These are phyloP conservation scores for Bipolaris victoriae DNA, from an alignment of 2,329 filamentous ascomycete species.

Conservation along the genomic window DNA sequence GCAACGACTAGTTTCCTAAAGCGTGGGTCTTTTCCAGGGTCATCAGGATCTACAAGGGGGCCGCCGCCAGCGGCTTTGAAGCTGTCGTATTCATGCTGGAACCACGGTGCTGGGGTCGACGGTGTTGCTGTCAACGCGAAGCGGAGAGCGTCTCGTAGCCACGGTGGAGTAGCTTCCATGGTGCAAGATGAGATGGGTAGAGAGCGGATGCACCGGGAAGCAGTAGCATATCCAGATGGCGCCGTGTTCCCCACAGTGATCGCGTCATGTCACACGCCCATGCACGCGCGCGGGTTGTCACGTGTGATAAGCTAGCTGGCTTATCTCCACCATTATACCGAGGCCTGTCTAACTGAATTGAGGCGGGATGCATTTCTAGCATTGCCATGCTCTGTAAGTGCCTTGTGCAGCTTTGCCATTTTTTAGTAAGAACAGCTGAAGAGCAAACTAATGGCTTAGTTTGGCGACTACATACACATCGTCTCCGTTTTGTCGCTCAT, in stretches of 20 bases:
- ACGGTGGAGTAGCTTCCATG: constrained; percentile 19
- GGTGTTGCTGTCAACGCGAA: constrained; percentile 35
- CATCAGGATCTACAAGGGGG: constrained; percentile 32
- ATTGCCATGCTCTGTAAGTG: neutral
- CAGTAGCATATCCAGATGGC: constrained; percentile 17
- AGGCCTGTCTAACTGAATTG: constrained; percentile 18
- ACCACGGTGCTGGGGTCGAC: constrained; percentile 28
- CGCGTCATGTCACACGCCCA: constrained; percentile 17
- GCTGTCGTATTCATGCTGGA: constrained; percentile 7
- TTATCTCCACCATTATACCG: neutral
- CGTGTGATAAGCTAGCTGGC: constrained; percentile 20
- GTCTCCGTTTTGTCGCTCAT: constrained; percentile 50
- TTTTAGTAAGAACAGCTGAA: neutral
- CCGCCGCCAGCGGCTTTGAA: constrained; percentile 14
- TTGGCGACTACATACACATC: neutral
- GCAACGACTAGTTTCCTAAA: constrained; percentile 46
- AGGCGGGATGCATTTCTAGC: constrained; percentile 1
- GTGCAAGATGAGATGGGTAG: constrained; percentile 5
- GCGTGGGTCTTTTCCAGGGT: constrained; percentile 45
- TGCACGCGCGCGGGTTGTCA: constrained; percentile 9
- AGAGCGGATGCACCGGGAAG: neutral
- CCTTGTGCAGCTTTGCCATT: neutral
- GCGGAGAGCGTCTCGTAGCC: constrained; percentile 33
- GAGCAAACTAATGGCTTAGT: neutral
- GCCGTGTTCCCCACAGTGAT: constrained; percentile 12